Base-by-base conservation (phyloP, 1,284 basidiomycete genomes). In the Xerocomus amazonicus region DNA sequence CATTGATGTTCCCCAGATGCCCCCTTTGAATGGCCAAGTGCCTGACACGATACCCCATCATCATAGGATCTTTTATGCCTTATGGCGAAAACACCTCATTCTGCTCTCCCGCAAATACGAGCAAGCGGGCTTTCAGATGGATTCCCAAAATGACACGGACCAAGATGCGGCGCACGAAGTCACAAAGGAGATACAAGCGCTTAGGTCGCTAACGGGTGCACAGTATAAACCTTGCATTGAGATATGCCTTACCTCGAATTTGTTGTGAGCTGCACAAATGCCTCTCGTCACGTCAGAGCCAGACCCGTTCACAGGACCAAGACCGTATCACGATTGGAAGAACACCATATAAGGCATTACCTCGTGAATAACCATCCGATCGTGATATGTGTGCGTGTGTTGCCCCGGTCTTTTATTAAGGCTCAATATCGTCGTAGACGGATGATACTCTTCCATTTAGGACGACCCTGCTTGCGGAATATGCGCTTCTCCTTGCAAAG, bases 241-340 rank as follows among this genome's bases (percentile, higher is more conserved):
- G 66, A 82, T 93, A 45, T 92, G 90, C 62, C 73, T 93, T 37
- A 84, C 78, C 14, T 92, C 90, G 6, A 93, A 93, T 66, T 63
- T 93, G 10, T 59, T 91, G 79, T 86, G 57, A 52, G 83, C 70
- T 19, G 16, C 23, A 17, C 8, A 19, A 38, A 34, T 36, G 32
- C 35, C 41, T 42, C 29, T 29, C 14, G 17, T 14, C 16, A 46
- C 14, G 19, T 26, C 35, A 28, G 36, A 23, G 19, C 35, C 17
- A n/a, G 16, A 47, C 3, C 26, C 5, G 31, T 16, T 35, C 19
- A 16, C 51, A 88, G 84, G 34, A 83, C 80, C 70, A 89, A 87
- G 67, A 87, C 87, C 0, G 84, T 86, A 2, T 47, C 72, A 3
- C 70, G 66, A 14, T 67, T 91, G 6, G 80, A 87, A 17, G 78